Evolutionary conservation across 75 land plant genomes (phyloP), one percentile per base, ranked within the genome.

Genomic region (Cryptomeria japonica): DNA sequence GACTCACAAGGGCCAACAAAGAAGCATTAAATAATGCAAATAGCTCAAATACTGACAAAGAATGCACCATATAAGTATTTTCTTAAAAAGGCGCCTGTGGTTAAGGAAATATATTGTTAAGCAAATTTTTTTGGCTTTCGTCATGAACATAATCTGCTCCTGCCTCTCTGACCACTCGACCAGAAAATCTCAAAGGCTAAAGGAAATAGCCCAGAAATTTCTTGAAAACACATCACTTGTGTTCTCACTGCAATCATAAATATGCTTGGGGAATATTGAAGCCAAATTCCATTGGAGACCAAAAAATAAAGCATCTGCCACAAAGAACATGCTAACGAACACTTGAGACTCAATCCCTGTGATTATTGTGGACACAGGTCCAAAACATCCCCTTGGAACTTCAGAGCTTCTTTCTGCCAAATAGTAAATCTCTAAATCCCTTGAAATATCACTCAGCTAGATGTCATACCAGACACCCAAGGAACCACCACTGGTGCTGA

Each of bases 401-500:
- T 82, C 47, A 12, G 47, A 82, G 31, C 9, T 39, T 80, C 83
- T 44, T 13, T 80, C n/a, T n/a, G 84, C 84, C 84, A 82, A 42
- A 82, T 46, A 82, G 3, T 28, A 42, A 11, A 80, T 44, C 84
- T 38, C 46, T 44, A 82, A n/a, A 44, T 82, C 83, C 83, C 28
- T 44, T 31, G 3, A 80, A 39, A 39, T 80, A 13, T 31, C 49
- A 82, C 11, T 82, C 84, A 82, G 25, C 84, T 46, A 46, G 32
- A 47, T 44, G 84, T 82, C 9, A 97, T 94, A 80, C 99, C 99
- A 86, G 99, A 93, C 28, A 95, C 93, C 99, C 99, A 97, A 39
- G 99, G 96, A 87, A 97, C 98, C 55, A 97, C 80, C 14, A 93
- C 76, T 14, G 99, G 99, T 3, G 98, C 96, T 3, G 88, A 91